phyloP scores from a whole-genome alignment of 163 green algal species.

The Scenedesmus sp. region DNA sequence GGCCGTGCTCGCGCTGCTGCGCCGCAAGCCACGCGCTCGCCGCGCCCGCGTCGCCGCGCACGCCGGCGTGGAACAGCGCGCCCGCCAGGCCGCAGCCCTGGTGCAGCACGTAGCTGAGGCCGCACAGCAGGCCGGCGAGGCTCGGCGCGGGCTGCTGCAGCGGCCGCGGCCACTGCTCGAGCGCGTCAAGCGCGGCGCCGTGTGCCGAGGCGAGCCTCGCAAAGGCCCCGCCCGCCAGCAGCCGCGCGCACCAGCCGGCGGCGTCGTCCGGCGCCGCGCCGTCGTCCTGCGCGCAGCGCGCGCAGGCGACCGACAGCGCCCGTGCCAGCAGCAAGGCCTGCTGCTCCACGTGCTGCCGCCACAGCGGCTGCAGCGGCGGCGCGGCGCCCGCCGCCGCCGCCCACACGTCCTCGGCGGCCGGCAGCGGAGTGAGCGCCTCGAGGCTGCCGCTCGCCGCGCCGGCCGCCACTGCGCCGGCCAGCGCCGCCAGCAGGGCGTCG shows the following conservation, averaged over 20 bases:
- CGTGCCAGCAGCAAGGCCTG: background rate
- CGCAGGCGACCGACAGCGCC: background rate
- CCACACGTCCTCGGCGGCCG: too few species aligned
- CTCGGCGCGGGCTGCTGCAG: background rate
- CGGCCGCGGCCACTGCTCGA: constrained; percentile 8
- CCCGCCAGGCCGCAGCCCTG: constrained; percentile 18
- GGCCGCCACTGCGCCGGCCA: constrained; percentile 5
- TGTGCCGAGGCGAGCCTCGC: constrained; percentile 6
- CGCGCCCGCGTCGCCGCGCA: constrained; percentile 14
- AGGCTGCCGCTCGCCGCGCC: background rate
- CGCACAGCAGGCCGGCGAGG: too few species aligned
- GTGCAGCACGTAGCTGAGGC: background rate
- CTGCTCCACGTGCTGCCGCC: constrained; percentile 11
- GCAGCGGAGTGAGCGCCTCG: too few species aligned
- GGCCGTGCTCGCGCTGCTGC: constrained; percentile 31
- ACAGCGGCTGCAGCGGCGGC: background rate
- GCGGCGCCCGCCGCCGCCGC: background rate
- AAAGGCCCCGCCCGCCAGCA: constrained; percentile 9
- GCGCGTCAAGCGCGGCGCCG: background rate
- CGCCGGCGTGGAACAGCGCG: background rate
- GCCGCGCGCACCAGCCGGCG: background rate
- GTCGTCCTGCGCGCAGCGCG: background rate
- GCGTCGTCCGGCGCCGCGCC: background rate
- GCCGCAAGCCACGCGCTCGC: constrained; percentile 10
- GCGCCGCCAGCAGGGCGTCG: background rate